Evolutionary conservation across 129 eudicot genomes (phyloP), one percentile per base, ranked within the genome.

Genomic region (Oenanthe sinensis): DNA sequence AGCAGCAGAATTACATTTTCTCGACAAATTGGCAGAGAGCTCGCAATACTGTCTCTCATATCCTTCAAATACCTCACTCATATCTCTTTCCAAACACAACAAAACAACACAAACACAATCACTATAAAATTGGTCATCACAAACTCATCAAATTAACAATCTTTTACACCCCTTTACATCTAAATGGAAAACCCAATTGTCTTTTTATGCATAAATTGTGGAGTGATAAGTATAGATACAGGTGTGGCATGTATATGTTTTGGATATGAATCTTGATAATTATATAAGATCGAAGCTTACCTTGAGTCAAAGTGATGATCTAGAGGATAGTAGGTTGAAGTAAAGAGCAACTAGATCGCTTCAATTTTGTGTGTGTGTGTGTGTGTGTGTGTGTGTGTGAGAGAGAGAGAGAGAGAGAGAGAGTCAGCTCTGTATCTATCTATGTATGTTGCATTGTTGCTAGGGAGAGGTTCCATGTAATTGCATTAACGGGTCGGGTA

Each of bases 11-110:
- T 47, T 81, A 79, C 94, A 93, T 82, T 89, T 93, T 39, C 89
- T 78, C 11, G 98, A 90, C 84, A 93, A 88, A 85, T 88, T 90
- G 14, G 89, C 89, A 30, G 98, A 93, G 70, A 93, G 89, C 79
- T 93, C 98, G 69, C 98, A 93, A 80, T 93, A 90, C 83, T 93
- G 96, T 60, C 96, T 87, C 84, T 93, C 96, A 46, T 93, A 93
- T 69, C 96, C 96, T 86, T 90, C 96, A 52, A 90, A 93, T 15
- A 93, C 98, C 74, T 90, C 87, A 75, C 98, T 93, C 98, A 93
- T 93, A 85, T 86, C 81, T 75, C 85, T 86, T 79, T 78, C 75
- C 62, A 52, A 52, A 52, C 60, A 52, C 24, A 5, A 54, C 3
- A 58, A 58, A 58, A n/a, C 46, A 71, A 74, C 33, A 26, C n/a